Conservation (phyloP, 495 filamentous ascomycete species). For the Neurospora sp. region DNA sequence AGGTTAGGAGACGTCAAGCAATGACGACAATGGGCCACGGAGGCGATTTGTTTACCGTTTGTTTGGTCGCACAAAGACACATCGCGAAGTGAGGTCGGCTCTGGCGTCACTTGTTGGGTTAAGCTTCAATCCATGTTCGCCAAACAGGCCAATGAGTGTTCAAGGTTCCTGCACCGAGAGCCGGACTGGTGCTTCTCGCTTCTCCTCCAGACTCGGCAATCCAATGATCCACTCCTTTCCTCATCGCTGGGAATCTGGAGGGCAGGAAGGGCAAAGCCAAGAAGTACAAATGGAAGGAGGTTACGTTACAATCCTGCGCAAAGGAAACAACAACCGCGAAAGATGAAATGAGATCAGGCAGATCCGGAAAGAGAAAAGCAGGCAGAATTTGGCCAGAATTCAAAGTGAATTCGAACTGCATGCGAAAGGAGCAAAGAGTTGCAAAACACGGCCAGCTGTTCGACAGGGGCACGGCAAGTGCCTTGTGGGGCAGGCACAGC, state of each 20-base stretch:
- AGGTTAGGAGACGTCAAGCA: not conserved
- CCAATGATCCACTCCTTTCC: not conserved
- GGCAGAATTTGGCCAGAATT: not conserved
- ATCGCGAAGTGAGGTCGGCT: not conserved
- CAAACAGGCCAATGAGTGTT: not conserved
- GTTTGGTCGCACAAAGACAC: not conserved
- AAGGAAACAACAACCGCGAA: not conserved
- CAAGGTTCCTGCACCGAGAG: not conserved
- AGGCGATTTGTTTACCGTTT: not conserved
- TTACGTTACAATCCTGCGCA: not conserved
- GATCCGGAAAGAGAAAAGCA: not conserved
- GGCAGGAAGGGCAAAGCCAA: not conserved
- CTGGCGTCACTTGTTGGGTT: not conserved
- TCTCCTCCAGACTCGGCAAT: not conserved
- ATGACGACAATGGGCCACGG: not conserved
- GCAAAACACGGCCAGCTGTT: not conserved
- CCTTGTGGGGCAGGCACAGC: not conserved
- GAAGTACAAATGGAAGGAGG: not conserved
- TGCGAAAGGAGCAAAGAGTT: not conserved
- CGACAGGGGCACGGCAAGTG: not conserved
- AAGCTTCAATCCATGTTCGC: not conserved
- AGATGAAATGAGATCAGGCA: not conserved
- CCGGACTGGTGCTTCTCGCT: not conserved
- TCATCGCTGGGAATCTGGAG: not conserved
- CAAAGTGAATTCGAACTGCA: not conserved